Evolutionary conservation across 2,329 filamentous ascomycete species (phyloP), one percentile per base, ranked within the genome.

Genomic region (Calonectria leucothoes): DNA sequence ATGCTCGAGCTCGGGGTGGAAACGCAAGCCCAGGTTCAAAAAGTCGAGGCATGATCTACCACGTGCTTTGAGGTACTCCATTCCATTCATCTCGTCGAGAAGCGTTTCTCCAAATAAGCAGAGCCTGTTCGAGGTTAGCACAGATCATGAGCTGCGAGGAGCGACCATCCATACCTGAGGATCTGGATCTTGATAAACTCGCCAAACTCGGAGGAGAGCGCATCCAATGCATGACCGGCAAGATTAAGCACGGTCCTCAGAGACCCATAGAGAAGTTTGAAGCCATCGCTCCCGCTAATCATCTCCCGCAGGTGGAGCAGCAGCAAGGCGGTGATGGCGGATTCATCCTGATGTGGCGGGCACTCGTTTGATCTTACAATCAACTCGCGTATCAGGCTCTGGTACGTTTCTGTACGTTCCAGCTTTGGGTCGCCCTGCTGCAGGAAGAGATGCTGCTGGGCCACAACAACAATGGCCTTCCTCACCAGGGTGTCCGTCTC

Each of bases 281-380:
- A 78, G 11, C 78, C 78, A n/a, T 78, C 77, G 2, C 77, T 76
- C 0, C 77, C 77, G 6, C 77, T 78, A 0, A 78, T 79, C 75
- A 78, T 78, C 48, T 78, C 77, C 1, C 77, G 66, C 11, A 78
- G 76, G 17, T 78, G 77, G 0, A 78, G n/a, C 0, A 78, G 20
- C 1, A 78, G 70, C 15, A 78, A 33, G 1, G 76, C 75, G 1
- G 77, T 79, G 0, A 78, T 76, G 4, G 77, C 77, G 0, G 77
- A 79, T 25, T 78, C 77, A 3, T 78, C 77, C 4, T 78, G 68
- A 15, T 78, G 77, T 0, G 77, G 77, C 0, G 77, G 75, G 20
- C 75, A 79, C 15, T 68, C 63, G 31, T 79, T 49, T 2, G 77
- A 78, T 0, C 77, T 67, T 1, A 39, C 57, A 3, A 78, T 76